Evolutionary conservation across 75 land plant genomes (phyloP).

Genomic region (Azolla pinnata): DNA sequence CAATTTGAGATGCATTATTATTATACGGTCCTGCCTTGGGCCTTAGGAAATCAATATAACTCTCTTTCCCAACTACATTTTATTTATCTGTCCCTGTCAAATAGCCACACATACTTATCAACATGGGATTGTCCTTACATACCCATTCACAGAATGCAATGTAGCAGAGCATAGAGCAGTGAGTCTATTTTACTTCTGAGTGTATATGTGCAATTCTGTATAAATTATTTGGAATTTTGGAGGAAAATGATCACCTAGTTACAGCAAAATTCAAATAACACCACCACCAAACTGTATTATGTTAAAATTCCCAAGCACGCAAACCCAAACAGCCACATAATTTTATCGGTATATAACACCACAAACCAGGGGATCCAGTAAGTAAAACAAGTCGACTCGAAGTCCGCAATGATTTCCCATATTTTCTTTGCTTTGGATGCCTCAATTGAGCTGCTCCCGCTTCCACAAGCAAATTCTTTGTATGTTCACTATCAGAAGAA

Average conservation of each 20-base stretch:
- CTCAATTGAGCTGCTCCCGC: slow-evolving; percentile 29
- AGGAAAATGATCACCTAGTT: not conserved
- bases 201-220: not conserved
- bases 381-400: slow-evolving; percentile 29
- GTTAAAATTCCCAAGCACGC: not conserved
- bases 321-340: not conserved
- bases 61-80: not conserved
- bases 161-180: not conserved
- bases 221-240: not conserved
- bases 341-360: not conserved
- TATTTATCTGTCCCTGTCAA: no score
- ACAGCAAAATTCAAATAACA: not conserved
- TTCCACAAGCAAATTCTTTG: slow-evolving; percentile 26
- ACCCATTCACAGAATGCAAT: not conserved
- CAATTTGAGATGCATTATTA: not conserved
- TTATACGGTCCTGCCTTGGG: not conserved
- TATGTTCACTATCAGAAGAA: slow-evolving; percentile 25
- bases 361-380: slow-evolving; percentile 26
- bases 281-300: not conserved
- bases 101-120: not conserved
- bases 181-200: not conserved
- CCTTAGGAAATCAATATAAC: not conserved
- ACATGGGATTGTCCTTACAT: no score
- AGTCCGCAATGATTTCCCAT: slow-evolving; percentile 24
- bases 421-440: slow-evolving; percentile 19